Base-by-base conservation (phyloP, 768 basidiomycete species). In the Filobasidium wieringae region DNA sequence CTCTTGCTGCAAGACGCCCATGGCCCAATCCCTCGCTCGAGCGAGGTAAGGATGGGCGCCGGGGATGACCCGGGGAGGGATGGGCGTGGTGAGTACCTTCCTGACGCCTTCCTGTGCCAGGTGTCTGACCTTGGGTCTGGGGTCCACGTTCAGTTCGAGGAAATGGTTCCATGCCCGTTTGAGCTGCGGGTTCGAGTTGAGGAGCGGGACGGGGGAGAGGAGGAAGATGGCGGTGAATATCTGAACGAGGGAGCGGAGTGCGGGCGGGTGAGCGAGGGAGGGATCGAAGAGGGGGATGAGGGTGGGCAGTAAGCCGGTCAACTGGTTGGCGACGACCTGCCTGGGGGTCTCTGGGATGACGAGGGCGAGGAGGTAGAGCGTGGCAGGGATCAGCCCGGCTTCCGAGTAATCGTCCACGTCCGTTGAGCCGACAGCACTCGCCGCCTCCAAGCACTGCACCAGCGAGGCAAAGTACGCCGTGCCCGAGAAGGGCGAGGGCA, bases 391-490 rank as follows among this genome's bases (percentile, higher is more conserved):
- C 30, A 88, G 77, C 58, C 87, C 86, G 15, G 84, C 84, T 53
- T 89, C 86, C 5, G 75, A 79, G 27, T 59, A 64, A 74, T 74
- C 57, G 77, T 72, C 64, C 68, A 71, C 55, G 70, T 65, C 64
- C 78, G 79, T 65, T 77, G 79, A 68, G 79, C 84, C 75, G 29
- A 67, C 66, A 2, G 63, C 63, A 49, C 57, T 58, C 26, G 72
- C 70, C 43, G 66, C 68, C 29, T 67, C 66, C 17, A 73, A 62
- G 36, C 69, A 72, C 58, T 64, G 63, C 11, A 68, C 60, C 17
- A 75, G 62, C 0, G 87, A 85, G n/a, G 90, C 88, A 74, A 92
- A 95, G 77, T 96, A 97, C 30, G 95, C 93, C 1, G 89, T 90
- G 7, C 92, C 79, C 7, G 85, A 7, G 84, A 78, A 60, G 76